Evolutionary conservation across 352 stramenopile genomes (phyloP).

Genomic region (Salisapilia sapeloensis): DNA sequence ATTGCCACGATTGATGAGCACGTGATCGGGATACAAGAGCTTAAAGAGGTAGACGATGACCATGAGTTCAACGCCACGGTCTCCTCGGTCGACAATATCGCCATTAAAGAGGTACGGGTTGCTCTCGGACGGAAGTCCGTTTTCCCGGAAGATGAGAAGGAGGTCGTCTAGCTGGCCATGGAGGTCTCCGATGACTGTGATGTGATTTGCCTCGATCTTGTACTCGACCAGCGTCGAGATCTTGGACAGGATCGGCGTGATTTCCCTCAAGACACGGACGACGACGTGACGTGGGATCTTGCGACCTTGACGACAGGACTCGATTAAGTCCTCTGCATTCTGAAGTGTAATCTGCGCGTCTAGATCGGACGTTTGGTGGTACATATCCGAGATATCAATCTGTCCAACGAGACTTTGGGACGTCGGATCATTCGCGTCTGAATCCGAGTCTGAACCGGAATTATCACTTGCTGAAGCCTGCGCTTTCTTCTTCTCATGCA

Average conservation of each 20-base stretch:
- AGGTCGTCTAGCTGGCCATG: conserved; percentile 78
- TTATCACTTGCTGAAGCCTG: neutral
- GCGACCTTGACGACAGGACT: conserved; percentile 59
- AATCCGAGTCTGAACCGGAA: conserved; percentile 1
- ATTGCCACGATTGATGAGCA: conserved; percentile 73
- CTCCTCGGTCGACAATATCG: conserved; percentile 70
- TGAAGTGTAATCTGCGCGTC: conserved; percentile 44
- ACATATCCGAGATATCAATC: conserved; percentile 79
- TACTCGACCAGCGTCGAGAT: conserved; percentile 53
- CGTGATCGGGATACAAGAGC: conserved; percentile 49
- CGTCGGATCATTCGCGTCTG: conserved; percentile 1
- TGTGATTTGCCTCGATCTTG: conserved; percentile 45
- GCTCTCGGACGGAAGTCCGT: conserved; percentile 43
- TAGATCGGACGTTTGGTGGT: conserved; percentile 39
- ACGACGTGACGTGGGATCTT: conserved; percentile 64
- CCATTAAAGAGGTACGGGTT: conserved; percentile 83
- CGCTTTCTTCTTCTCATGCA: conserved; percentile 24
- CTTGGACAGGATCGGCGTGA: conserved; percentile 24
- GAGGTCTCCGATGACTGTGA: conserved; percentile 69
- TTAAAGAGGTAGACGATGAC: conserved; percentile 74
- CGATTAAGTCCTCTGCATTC: conserved; percentile 49
- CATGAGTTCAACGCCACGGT: conserved; percentile 61
- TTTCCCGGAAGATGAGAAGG: conserved; percentile 68
- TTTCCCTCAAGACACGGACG: conserved; percentile 53
- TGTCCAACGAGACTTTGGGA: conserved; percentile 20